These are phyloP conservation scores for Metarhizium humberi DNA, from an alignment of 2,329 filamentous ascomycete genomes.

Conservation along the genomic window DNA sequence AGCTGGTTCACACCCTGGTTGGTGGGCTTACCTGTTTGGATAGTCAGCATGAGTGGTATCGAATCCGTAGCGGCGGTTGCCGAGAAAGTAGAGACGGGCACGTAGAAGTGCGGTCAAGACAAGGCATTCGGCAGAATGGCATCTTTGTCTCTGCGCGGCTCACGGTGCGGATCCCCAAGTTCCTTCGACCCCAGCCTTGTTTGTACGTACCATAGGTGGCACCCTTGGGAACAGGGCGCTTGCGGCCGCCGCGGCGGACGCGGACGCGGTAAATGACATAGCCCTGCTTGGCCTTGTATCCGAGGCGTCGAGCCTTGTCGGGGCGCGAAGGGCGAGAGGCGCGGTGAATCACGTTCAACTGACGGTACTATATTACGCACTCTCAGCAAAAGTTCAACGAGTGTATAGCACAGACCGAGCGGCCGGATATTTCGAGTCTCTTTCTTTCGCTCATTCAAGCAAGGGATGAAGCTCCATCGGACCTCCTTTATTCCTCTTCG, in stretches of 20 bases:
- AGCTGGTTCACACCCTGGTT: slow-evolving; percentile 99
- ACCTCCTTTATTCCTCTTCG: background rate
- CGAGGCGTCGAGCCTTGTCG: slow-evolving; percentile 99
- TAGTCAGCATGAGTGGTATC: background rate
- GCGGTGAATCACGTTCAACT: slow-evolving; percentile 99
- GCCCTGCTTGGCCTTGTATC: slow-evolving; percentile 99
- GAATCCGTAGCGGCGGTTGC: too few species aligned
- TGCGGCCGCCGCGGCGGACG: slow-evolving; percentile 97
- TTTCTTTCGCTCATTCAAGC: background rate
- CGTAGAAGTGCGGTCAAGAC: too few species aligned
- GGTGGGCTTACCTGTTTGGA: slow-evolving; percentile 84
- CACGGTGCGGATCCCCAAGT: too few species aligned
- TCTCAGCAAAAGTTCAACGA: slow-evolving; percentile 99
- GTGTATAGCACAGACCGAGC: slow-evolving; percentile 66
- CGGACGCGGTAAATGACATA: slow-evolving; percentile 99
- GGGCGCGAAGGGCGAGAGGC: slow-evolving; percentile 95
- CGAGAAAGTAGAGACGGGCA: too few species aligned
- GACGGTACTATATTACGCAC: slow-evolving; percentile 99
- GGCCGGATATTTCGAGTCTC: background rate
- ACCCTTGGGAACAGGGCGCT: slow-evolving; percentile 93
- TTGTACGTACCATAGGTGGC: slow-evolving; percentile 84
- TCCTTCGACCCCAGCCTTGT: background rate
- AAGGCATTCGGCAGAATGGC: too few species aligned
- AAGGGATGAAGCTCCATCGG: background rate
- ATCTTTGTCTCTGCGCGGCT: too few species aligned